Percentiles rank a stretch among this genome's conserved stretches.
Evolutionary conservation across 495 filamentous ascomycete genomes (phyloP).

Genomic region (Neurospora sp.): DNA sequence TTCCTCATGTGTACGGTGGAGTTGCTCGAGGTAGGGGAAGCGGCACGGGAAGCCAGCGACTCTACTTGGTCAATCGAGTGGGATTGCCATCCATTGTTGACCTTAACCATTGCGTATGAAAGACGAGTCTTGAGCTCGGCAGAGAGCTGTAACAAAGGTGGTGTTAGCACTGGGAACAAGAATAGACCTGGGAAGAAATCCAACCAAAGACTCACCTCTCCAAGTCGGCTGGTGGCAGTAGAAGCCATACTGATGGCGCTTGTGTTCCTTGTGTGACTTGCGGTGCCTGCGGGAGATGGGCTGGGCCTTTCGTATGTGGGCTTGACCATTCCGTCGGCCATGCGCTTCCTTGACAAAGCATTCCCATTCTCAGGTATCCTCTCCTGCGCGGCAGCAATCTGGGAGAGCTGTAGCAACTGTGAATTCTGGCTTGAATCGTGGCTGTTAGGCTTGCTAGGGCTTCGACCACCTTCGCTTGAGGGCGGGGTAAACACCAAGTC

Average conservation of each 20-base stretch:
- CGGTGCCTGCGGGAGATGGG: conserved; percentile 26
- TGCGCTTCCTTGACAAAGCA: conserved; percentile 45
- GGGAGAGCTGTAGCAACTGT: conserved; percentile 42
- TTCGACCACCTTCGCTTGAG: conserved; percentile 32
- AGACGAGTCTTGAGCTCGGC: conserved; percentile 67
- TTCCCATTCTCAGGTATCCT: conserved; percentile 29
- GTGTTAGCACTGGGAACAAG: not conserved
- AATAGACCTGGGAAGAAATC: no score
- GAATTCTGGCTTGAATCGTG: conserved; percentile 36
- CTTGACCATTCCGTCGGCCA: conserved; percentile 55
- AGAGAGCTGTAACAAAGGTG: conserved; percentile 46
- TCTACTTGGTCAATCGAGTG: conserved; percentile 62
- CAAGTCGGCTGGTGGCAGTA: conserved; percentile 52
- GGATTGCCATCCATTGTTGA: conserved; percentile 75
- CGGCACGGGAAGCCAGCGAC: conserved; percentile 50
- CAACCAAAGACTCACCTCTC: conserved; percentile 46
- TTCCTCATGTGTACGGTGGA: conserved; percentile 42
- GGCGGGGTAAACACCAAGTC: conserved; percentile 38
- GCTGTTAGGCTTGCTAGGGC: conserved; percentile 22
- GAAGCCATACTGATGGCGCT: conserved; percentile 50
- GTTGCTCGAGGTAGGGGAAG: conserved; percentile 44
- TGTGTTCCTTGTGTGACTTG: conserved; percentile 56
- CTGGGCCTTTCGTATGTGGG: conserved; percentile 28
- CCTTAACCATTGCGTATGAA: conserved; percentile 82
- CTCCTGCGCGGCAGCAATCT: conserved; percentile 41